Evolutionary conservation across 352 stramenopile genomes (phyloP).

Genomic region (Phytophthora nicotianae): DNA sequence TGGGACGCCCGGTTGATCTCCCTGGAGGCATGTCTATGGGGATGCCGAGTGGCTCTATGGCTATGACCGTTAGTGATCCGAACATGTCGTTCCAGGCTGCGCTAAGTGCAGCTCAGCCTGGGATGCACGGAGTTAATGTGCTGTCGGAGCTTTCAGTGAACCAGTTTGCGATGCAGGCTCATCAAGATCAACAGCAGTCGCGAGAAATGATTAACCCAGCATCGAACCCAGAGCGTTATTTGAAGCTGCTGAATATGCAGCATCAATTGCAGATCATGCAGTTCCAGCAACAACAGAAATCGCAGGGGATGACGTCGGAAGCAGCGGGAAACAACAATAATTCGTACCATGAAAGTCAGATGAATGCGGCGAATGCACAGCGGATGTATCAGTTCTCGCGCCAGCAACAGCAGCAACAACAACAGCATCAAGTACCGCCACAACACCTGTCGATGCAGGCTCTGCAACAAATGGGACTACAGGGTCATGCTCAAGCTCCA

Average conservation of each 20-base stretch:
- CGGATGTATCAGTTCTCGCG: constrained; percentile 49
- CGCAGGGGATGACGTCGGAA: constrained; percentile 40
- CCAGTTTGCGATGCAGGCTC: constrained; percentile 40
- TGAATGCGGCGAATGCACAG: constrained; percentile 52
- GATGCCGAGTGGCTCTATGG: constrained; percentile 33
- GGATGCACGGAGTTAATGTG: constrained; percentile 34
- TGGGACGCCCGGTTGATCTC: constrained; percentile 27
- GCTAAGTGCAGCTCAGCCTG: constrained; percentile 38
- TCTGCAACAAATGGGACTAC: constrained; percentile 55
- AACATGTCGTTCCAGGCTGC: constrained; percentile 44
- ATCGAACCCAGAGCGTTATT: constrained; percentile 76
- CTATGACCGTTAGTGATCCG: constrained; percentile 25
- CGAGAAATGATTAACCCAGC: constrained; percentile 50
- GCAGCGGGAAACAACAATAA: constrained; percentile 32
- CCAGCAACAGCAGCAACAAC: constrained; percentile 43
- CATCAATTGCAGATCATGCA: constrained; percentile 89
- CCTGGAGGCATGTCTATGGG: constrained; percentile 21
- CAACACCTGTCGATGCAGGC: constrained; percentile 65
- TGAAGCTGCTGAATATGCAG: constrained; percentile 87
- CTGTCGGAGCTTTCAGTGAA: constrained; percentile 46
- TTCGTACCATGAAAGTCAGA: constrained; percentile 56
- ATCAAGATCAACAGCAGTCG: constrained; percentile 41
- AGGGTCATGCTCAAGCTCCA: constrained; percentile 44
- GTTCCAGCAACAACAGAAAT: constrained; percentile 75
- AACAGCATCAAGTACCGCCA: constrained; percentile 32